Evolutionary conservation across 352 stramenopile species (phyloP).

Genomic region (Phytopythium oedochilum): DNA sequence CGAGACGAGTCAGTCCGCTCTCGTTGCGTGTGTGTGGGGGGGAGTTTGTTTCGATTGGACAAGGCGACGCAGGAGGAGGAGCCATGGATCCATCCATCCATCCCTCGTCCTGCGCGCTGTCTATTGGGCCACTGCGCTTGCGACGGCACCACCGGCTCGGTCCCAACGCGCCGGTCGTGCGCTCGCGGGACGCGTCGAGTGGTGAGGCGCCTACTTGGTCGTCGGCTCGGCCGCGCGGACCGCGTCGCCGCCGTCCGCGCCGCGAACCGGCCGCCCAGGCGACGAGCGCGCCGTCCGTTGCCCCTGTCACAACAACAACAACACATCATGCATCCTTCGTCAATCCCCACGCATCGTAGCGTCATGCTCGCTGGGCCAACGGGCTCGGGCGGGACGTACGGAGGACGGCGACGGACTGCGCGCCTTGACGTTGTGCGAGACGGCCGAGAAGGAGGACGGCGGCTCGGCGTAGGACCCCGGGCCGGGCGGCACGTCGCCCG

Average conservation of each 20-base stretch:
- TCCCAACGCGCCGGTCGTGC: too few relatives aligned
- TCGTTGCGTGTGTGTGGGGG: too few relatives aligned
- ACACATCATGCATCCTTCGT: not conserved
- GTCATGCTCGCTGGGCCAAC: not conserved
- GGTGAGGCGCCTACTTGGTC: not conserved
- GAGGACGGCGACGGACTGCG: slow-evolving; percentile 2
- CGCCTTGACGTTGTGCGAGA: slow-evolving; percentile 74
- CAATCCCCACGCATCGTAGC: not conserved
- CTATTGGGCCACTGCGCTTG: too few relatives aligned
- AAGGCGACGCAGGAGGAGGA: too few relatives aligned
- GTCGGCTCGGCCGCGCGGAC: slow-evolving; percentile 1
- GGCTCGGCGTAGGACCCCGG: slow-evolving; percentile 68
- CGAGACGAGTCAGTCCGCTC: too few relatives aligned
- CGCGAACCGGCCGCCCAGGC: not conserved
- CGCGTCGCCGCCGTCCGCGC: not conserved
- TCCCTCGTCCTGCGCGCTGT: too few relatives aligned
- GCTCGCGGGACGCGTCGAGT: too few relatives aligned
- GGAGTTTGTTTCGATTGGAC: too few relatives aligned
- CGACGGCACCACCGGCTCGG: too few relatives aligned
- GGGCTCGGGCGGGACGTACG: not conserved
- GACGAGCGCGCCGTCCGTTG: not conserved
- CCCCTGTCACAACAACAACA: not conserved
- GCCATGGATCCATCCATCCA: too few relatives aligned
- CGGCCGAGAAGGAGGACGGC: slow-evolving; percentile 61
- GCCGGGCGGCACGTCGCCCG: slow-evolving; percentile 57